Conservation (phyloP, 2,329 filamentous ascomycete genomes). For the Arthroderma sp. region DNA sequence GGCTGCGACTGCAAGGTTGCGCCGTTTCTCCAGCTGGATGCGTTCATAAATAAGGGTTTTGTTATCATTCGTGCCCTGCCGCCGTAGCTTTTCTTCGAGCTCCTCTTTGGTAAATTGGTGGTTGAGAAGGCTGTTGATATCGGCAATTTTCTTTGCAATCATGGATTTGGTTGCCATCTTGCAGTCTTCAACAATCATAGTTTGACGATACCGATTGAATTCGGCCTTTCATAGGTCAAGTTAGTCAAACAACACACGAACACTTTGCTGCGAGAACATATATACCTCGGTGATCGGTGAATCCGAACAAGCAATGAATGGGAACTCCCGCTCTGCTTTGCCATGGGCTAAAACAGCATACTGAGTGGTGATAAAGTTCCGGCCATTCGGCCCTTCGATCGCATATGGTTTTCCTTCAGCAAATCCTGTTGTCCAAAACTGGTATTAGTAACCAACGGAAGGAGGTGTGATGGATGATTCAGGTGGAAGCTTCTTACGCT, state of each 20-base stretch:
- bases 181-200: slow-evolving; percentile 57
- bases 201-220: slow-evolving; percentile 66
- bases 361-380: slow-evolving; percentile 68
- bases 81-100: slow-evolving; percentile 63
- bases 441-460: slow-evolving; percentile 4
- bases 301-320: slow-evolving; percentile 84
- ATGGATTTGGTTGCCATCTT: slow-evolving; percentile 59
- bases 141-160: slow-evolving; percentile 58
- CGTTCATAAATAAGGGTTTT: slow-evolving; percentile 56
- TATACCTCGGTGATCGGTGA: slow-evolving; percentile 66
- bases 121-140: slow-evolving; percentile 67
- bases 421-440: slow-evolving; percentile 45
- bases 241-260: slow-evolving; percentile 1
- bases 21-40: slow-evolving; percentile 49
- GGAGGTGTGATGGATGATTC: neutral
- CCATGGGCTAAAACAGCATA: slow-evolving; percentile 74
- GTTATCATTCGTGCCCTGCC: slow-evolving; percentile 53
- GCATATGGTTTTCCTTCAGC: slow-evolving; percentile 69
- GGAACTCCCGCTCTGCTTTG: slow-evolving; percentile 69
- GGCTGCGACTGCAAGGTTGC: slow-evolving; percentile 51
- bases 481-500: slow-evolving; percentile 42
- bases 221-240: slow-evolving; percentile 45
- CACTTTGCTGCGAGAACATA: slow-evolving; percentile 3
- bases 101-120: slow-evolving; percentile 74
- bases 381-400: slow-evolving; percentile 59